Evolutionary conservation across 352 stramenopile genomes (phyloP), one percentile per base, ranked within the genome.

Genomic region (Aphanomyces astaci): DNA sequence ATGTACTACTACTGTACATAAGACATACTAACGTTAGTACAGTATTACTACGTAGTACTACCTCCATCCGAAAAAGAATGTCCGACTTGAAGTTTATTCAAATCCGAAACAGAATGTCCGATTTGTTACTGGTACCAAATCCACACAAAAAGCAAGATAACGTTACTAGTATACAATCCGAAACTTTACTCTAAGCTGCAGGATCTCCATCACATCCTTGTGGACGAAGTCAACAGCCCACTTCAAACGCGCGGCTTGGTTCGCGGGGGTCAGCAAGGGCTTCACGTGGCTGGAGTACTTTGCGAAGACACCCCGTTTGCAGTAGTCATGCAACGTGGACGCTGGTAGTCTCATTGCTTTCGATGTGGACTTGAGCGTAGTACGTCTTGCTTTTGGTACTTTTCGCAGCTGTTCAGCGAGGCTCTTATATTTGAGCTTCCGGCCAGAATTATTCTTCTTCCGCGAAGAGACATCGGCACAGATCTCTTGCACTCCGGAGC

Each of bases 221-320:
- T 59, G 11, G 28, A 72, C 46, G 43, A 49, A 67, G 10, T 51
- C 57, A 25, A 72, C 43, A 4, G 64, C 51, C 66, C 66, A 72
- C 1, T 39, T 52, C 4, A 72, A 22, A 3, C 66, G 43, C n/a
- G 31, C n/a, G 4, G 45, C 15, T 43, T 72, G 43, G n/a, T 72
- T 62, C 30, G 52, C 51, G 2, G 48, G 4, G 22, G 60, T 55
- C 49, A 72, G 30, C 5, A 64, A 56, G 5, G 57, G 66, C 15
- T 64, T 54, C 17, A 69, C 19, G 51, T 32, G 9, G 30, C 30
- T 59, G 9, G 51, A 40, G 30, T 59, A 39, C 10, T 39, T 32
- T 33, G 25, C 4, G 13, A 59, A 40, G 10, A 59, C 30, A 4
- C 51, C 51, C 10, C 51, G 13, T 28, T 59, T 59, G 51, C 9